Evolutionary conservation across 306 rosid species (phyloP).

Genomic region (Abrus pulchellus): DNA sequence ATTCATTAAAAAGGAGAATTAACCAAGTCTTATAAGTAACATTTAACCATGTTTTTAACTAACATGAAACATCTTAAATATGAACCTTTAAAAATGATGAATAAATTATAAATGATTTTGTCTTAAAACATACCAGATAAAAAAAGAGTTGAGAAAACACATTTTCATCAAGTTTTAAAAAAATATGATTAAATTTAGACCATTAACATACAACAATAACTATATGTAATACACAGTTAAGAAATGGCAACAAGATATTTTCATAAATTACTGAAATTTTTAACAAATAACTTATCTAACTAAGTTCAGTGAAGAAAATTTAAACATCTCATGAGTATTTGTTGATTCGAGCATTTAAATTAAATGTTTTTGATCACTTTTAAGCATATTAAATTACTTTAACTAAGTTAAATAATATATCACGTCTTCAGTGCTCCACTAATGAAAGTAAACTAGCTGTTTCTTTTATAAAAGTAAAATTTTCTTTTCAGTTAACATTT

Average conservation of each 20-base stretch:
- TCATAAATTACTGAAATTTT: too few relatives aligned
- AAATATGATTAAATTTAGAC: slow-evolving; percentile 34
- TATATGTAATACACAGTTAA: not conserved
- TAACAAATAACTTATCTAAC: not conserved
- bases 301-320: not conserved
- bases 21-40: too few relatives aligned
- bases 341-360: slow-evolving; percentile 1
- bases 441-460: slow-evolving; percentile 32
- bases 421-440: slow-evolving; percentile 41
- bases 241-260: not conserved
- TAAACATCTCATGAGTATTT: too few relatives aligned
- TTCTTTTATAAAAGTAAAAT: not conserved
- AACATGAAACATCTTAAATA: too few relatives aligned
- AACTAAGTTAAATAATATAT: slow-evolving; percentile 7
- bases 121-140: not conserved
- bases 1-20: too few relatives aligned
- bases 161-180: too few relatives aligned
- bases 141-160: too few relatives aligned
- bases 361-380: slow-evolving; percentile 21
- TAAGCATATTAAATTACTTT: not conserved
- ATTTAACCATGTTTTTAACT: too few relatives aligned
- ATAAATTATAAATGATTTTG: too few relatives aligned
- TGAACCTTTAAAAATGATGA: too few relatives aligned
- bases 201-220: not conserved
- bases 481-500: not conserved